These are phyloP conservation scores for Fistulina hepatica DNA, from an alignment of 1,284 basidiomycete species.

Conservation along the genomic window DNA sequence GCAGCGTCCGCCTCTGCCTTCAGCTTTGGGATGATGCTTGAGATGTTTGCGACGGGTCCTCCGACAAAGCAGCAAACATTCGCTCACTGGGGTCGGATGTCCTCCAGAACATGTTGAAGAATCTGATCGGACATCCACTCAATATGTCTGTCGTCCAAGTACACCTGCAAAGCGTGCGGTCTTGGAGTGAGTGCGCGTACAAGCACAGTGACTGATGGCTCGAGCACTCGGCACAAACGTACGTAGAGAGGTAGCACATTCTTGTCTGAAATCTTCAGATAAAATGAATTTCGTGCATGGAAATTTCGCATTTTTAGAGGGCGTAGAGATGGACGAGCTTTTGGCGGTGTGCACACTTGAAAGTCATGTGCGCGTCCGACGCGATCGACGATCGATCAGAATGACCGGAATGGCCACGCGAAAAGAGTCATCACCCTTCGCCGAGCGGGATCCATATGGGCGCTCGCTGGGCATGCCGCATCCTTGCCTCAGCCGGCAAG, in stretches of 20 bases:
- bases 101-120: slow-evolving; percentile 60
- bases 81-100: slow-evolving; percentile 55
- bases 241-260: slow-evolving; percentile 64
- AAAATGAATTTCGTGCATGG: slow-evolving; percentile 52
- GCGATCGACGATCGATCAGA: too few relatives aligned
- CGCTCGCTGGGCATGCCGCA: too few relatives aligned
- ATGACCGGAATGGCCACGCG: too few relatives aligned
- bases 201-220: not conserved
- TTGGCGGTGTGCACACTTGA: too few relatives aligned
- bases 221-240: slow-evolving; percentile 15
- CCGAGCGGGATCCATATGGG: too few relatives aligned
- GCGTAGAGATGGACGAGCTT: too few relatives aligned
- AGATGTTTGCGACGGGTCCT: slow-evolving; percentile 3
- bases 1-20: slow-evolving; percentile 42
- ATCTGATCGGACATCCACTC: slow-evolving; percentile 70
- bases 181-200: slow-evolving; percentile 2
- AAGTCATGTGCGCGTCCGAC: too few relatives aligned
- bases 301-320: too few relatives aligned
- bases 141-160: slow-evolving; percentile 67
- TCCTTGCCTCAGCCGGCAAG: too few relatives aligned
- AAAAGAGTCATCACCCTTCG: too few relatives aligned
- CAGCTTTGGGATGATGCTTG: slow-evolving; percentile 57
- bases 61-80: slow-evolving; percentile 2
- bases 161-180: slow-evolving; percentile 35
- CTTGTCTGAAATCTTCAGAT: slow-evolving; percentile 55